These are phyloP conservation scores for Metschnikowia rubicola DNA, from an alignment of 805 yeast species.

Conservation along the genomic window DNA sequence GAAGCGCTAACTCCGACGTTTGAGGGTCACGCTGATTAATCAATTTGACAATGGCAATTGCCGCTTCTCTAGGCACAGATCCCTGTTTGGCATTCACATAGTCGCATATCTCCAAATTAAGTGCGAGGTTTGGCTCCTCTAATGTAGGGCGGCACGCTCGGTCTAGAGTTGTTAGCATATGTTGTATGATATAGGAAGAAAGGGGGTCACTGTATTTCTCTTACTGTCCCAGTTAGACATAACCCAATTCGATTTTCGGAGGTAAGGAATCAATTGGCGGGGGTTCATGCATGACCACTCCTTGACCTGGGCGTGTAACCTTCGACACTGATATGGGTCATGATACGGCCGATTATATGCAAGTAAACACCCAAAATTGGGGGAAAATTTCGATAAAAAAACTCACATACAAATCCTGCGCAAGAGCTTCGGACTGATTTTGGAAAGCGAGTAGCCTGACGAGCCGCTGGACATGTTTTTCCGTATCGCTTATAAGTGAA, in stretches of 20 bases:
- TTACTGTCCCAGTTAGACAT: no score
- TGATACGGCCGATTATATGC: no score
- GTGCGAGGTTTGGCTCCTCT: constrained; percentile 80
- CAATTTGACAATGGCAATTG: constrained; percentile 75
- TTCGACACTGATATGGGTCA: not conserved
- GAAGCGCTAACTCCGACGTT: constrained; percentile 77
- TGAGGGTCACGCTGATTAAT: constrained; percentile 82
- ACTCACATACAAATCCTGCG: constrained; percentile 40
- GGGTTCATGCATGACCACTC: no score
- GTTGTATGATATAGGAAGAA: not conserved
- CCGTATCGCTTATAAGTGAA: not conserved
- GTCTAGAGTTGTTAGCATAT: constrained; percentile 34
- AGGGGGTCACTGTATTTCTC: no score
- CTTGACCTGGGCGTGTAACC: not conserved
- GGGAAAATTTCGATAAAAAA: not conserved
- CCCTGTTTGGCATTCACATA: constrained; percentile 91
- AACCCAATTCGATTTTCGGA: no score
- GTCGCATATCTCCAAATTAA: constrained; percentile 92
- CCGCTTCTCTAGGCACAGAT: constrained; percentile 86
- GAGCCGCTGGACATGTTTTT: constrained; percentile 12
- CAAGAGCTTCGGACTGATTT: constrained; percentile 44
- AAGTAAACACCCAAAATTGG: not conserved
- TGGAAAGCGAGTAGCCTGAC: constrained; percentile 36
- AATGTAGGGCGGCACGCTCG: constrained; percentile 86
- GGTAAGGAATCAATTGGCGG: no score